phyloP scores from a whole-genome alignment of 2,329 filamentous ascomycete species.

The Cercospora canescens region DNA sequence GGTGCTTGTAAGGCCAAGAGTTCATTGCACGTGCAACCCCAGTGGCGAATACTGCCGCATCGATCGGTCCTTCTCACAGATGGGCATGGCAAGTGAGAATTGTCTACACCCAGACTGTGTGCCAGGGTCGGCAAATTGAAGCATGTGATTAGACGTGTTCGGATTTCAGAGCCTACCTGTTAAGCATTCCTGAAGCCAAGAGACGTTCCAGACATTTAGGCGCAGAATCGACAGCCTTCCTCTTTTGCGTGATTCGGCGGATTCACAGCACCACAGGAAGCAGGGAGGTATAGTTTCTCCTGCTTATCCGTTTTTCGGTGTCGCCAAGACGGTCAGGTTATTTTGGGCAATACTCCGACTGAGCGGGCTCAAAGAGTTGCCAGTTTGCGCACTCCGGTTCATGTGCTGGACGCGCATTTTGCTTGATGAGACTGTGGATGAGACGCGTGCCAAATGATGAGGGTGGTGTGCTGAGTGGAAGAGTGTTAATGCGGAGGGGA shows the following conservation, averaged over 20 bases:
- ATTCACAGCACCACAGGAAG: background rate
- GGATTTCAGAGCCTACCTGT: background rate
- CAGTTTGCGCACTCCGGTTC: no score
- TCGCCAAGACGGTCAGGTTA: background rate
- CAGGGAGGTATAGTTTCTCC: background rate
- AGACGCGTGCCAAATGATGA: no score
- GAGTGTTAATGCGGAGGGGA: no score
- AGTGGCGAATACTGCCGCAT: background rate
- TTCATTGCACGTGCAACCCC: background rate
- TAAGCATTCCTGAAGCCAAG: background rate
- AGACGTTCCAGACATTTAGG: background rate
- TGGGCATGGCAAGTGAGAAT: background rate
- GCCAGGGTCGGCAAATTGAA: background rate
- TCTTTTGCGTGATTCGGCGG: background rate
- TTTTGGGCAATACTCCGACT: background rate
- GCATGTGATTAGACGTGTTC: background rate
- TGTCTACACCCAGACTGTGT: background rate
- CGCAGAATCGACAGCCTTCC: background rate
- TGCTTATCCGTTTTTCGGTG: background rate
- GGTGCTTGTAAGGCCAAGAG: background rate
- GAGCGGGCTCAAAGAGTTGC: background rate
- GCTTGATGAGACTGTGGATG: no score
- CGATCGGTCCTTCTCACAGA: background rate
- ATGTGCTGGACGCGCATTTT: no score
- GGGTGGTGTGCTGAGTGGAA: no score